Evolutionary conservation across 306 rosid genomes (phyloP).

Genomic region (Trifolium pratense): DNA sequence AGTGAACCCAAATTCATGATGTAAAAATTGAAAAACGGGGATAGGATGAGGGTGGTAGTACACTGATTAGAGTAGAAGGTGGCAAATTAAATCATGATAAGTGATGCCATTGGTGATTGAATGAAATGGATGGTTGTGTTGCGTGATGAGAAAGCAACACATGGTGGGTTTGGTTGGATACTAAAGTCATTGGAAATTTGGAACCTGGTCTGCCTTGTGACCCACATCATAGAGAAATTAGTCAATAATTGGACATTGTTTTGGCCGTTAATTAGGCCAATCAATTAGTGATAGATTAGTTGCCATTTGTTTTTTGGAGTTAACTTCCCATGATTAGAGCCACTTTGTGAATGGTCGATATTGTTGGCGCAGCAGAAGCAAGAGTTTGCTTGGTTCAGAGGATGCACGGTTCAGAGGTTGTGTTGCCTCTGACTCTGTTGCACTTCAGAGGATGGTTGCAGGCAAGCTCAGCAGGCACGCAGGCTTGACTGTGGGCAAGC

Average conservation of each 20-base stretch:
- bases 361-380: too few relatives aligned
- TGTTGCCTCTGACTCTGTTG: too few relatives aligned
- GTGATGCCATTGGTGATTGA: conserved; percentile 30
- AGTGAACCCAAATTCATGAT: too few relatives aligned
- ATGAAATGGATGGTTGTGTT: conserved; percentile 7
- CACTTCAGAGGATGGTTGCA: too few relatives aligned
- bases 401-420: too few relatives aligned
- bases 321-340: too few relatives aligned
- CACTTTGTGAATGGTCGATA: too few relatives aligned
- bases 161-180: conserved; percentile 34
- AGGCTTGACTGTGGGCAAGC: too few relatives aligned
- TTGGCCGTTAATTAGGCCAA: conserved; percentile 12
- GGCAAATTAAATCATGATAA: conserved; percentile 21
- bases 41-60: not conserved
- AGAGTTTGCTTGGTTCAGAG: too few relatives aligned
- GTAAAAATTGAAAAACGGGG: too few relatives aligned
- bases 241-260: not conserved
- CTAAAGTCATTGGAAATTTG: conserved; percentile 19
- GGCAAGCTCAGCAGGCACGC: too few relatives aligned
- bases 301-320: not conserved
- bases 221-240: conserved; percentile 34
- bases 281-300: conserved; percentile 3
- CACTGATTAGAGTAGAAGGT: conserved; percentile 33
- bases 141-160: conserved; percentile 30
- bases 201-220: conserved; percentile 45